Conservation (phyloP, 257 asterid species). For the Capsicum rhomboideum region DNA sequence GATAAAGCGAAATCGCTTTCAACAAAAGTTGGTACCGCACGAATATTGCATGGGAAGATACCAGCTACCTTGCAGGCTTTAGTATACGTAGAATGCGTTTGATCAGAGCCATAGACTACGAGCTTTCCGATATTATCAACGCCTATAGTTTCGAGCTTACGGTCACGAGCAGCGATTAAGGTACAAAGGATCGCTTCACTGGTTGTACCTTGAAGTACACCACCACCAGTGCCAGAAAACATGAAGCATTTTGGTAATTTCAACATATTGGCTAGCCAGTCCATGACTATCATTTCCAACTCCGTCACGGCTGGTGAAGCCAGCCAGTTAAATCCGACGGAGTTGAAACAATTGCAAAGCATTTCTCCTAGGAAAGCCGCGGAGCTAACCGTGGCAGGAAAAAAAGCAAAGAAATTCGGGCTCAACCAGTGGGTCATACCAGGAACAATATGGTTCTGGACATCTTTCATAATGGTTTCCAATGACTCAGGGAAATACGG, state of each 20-base stretch:
- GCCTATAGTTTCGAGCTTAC: background rate
- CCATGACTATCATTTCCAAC: conserved; percentile 33
- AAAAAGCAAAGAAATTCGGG: conserved; percentile 30
- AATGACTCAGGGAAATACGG: conserved; percentile 20
- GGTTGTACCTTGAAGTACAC: conserved; percentile 24
- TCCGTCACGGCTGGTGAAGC: conserved; percentile 27
- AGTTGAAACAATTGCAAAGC: conserved; percentile 22
- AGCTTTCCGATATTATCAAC: conserved; percentile 7
- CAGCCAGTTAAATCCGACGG: conserved; percentile 29
- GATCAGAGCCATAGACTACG: conserved; percentile 21
- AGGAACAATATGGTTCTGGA: conserved; percentile 12
- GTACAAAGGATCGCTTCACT: conserved; percentile 21
- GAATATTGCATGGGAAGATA: conserved; percentile 20
- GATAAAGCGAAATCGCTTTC: conserved; percentile 15
- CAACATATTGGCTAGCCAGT: conserved; percentile 19
- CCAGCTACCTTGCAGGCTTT: conserved; percentile 27
- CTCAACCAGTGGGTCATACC: conserved; percentile 33
- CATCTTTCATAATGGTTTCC: conserved; percentile 10
- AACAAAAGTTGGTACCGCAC: conserved; percentile 5
- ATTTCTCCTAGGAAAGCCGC: conserved; percentile 26
- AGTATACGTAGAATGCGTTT: conserved; percentile 19
- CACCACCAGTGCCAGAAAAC: conserved; percentile 28
- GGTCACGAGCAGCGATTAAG: conserved; percentile 20
- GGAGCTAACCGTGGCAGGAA: conserved; percentile 26
- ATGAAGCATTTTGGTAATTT: conserved; percentile 19